phyloP scores from a whole-genome alignment of 73 alveolate species.

The Paramecium biaurelia region DNA sequence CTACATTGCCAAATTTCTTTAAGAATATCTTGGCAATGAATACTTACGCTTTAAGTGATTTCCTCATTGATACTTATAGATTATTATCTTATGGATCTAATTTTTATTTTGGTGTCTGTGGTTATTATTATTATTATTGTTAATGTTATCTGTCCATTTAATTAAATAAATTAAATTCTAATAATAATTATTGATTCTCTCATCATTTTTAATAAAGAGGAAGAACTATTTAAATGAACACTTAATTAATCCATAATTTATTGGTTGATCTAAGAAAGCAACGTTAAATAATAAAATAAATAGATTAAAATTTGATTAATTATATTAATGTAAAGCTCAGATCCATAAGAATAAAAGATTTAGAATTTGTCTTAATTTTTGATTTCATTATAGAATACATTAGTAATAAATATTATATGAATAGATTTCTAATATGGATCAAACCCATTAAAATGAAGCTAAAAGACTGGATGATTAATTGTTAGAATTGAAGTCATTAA shows the following conservation, averaged over 20 bases:
- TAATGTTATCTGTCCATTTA: not conserved
- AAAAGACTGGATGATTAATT: not conserved
- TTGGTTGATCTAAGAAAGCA: not conserved
- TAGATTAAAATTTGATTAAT: not conserved
- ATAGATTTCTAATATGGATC: not conserved
- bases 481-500: not conserved
- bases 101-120: not conserved
- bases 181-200: not conserved
- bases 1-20: not conserved
- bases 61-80: not conserved
- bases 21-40: conserved; percentile 17
- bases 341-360: not conserved
- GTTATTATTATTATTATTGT: not conserved
- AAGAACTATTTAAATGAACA: not conserved
- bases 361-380: not conserved
- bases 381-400: not conserved
- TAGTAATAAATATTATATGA: not conserved
- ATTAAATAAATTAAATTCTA: not conserved
- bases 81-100: conserved; percentile 22
- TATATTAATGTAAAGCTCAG: not conserved
- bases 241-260: not conserved
- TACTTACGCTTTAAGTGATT: not conserved
- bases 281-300: not conserved
- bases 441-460: not conserved
- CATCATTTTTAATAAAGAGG: no score